Evolutionary conservation across 139 green algal species (phyloP), one percentile per base, ranked within the genome.

Genomic region (Coelastrella sp.): DNA sequence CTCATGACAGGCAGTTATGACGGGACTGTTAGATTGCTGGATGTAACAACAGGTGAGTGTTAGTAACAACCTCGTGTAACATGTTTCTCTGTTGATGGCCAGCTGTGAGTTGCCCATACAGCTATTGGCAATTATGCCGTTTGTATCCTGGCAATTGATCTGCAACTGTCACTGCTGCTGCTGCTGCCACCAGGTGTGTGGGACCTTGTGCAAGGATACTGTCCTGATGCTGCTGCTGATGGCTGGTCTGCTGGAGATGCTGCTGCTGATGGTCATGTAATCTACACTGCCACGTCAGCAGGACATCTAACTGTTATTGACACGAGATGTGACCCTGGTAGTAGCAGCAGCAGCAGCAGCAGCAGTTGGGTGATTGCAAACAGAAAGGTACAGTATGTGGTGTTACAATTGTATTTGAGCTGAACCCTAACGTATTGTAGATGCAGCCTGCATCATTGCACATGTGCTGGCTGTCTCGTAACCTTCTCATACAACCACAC

Each of bases 381-480:
- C 76, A 13, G 86, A 43, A 94, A 94, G 85, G 85, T 96, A 80
- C 95, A 95, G 79, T 94, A 86, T n/a, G n/a, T n/a, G n/a, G n/a
- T n/a, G n/a, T n/a, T n/a, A n/a, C n/a, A n/a, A n/a, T n/a, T n/a
- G n/a, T n/a, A n/a, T n/a, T n/a, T n/a, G n/a, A n/a, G n/a, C n/a
- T n/a, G n/a, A n/a, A n/a, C n/a, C n/a, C n/a, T n/a, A n/a, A n/a
- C n/a, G n/a, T n/a, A n/a, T n/a, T n/a, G n/a, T n/a, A n/a, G n/a
- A n/a, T n/a, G n/a, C n/a, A n/a, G n/a, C n/a, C n/a, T n/a, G n/a
- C n/a, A n/a, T n/a, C n/a, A n/a, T n/a, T n/a, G n/a, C n/a, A n/a
- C n/a, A n/a, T n/a, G n/a, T n/a, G n/a, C n/a, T n/a, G n/a, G n/a
- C n/a, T n/a, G n/a, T n/a, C n/a, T n/a, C n/a, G n/a, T n/a, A n/a